These are phyloP conservation scores for Kodamaea plutei DNA, from an alignment of 1,139 yeast genomes.

Conservation along the genomic window DNA sequence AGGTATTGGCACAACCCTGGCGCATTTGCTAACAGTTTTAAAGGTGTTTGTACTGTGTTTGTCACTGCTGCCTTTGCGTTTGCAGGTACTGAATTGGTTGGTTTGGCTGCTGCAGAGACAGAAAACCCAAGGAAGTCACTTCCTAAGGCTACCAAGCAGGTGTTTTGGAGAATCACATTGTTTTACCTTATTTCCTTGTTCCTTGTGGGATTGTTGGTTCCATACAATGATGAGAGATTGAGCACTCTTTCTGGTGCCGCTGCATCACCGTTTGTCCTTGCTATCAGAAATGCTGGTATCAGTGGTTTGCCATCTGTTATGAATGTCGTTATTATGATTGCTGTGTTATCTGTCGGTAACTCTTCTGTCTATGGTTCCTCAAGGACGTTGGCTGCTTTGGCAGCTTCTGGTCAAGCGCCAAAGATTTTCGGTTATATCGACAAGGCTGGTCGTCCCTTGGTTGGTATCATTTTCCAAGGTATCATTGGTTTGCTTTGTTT, in stretches of 20 bases:
- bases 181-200: constrained; percentile 60
- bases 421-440: constrained; percentile 68
- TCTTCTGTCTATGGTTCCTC: constrained; percentile 68
- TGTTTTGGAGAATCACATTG: constrained; percentile 64
- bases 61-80: constrained; percentile 42
- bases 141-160: constrained; percentile 69
- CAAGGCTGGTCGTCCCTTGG: constrained; percentile 68
- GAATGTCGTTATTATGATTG: constrained; percentile 23
- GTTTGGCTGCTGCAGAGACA: constrained; percentile 45
- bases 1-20: constrained; percentile 45
- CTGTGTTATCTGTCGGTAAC: constrained; percentile 26
- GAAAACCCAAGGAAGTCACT: constrained; percentile 51
- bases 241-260: constrained; percentile 48
- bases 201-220: constrained; percentile 64
- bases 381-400: constrained; percentile 76
- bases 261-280: constrained; percentile 71
- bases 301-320: constrained; percentile 23
- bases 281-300: constrained; percentile 22
- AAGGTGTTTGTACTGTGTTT: constrained; percentile 40
- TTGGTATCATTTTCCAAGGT: constrained; percentile 56
- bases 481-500: constrained; percentile 38
- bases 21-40: constrained; percentile 38
- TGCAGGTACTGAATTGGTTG: constrained; percentile 46
- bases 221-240: constrained; percentile 51
- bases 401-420: constrained; percentile 82